Evolutionary conservation across 2,329 filamentous ascomycete species (phyloP), one percentile per base, ranked within the genome.

Genomic region (Trichoderma sp.): DNA sequence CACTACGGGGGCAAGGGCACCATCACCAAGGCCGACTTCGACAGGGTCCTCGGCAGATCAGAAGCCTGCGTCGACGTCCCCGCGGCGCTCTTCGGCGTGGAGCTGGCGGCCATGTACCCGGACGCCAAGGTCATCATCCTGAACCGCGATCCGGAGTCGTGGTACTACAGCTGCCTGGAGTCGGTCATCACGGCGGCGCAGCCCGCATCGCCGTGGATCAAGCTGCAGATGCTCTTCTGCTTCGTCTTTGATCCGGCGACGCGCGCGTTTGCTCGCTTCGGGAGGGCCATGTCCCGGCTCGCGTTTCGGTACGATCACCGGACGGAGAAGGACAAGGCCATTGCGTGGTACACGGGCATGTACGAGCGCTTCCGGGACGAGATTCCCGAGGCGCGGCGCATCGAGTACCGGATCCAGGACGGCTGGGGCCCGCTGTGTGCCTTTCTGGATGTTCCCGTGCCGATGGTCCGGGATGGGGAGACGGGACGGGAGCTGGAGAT

Each of bases 11-110:
- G 69, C 63, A 71, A 70, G 28, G 73, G 71, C 10, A 55, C 71
- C 26, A 74, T 78, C 61, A 72, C 70, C n/a, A 76, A 74, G 50
- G 69, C 72, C 19, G 79, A 82, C 67, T 83, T 80, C 75, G 81
- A 83, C 71, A 73, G 74, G 64, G 72, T 83, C 7, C 77, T 83
- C 55, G 79, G 78, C 52, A 70, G 77, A 26, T 80, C 75, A 69
- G 80, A 85, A n/a, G 81, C 81, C 24, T 85, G 82, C 9, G 80
- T 81, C 64, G 84, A 84, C 54, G 73, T 86, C 17, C 86, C 88
- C 1, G 77, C 86, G 0, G 78, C 84, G 44, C 88, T 87, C 70
- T 77, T 79, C 69, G 74, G 74, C 56, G 65, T 72, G 60, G 76
- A 79, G 58, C 71, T 79, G 12, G 76, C 77, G 34, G 72, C 71